Evolutionary conservation across 805 yeast species (phyloP), one percentile per base, ranked within the genome.

Genomic region (Cyberlindnera mississippiensis): DNA sequence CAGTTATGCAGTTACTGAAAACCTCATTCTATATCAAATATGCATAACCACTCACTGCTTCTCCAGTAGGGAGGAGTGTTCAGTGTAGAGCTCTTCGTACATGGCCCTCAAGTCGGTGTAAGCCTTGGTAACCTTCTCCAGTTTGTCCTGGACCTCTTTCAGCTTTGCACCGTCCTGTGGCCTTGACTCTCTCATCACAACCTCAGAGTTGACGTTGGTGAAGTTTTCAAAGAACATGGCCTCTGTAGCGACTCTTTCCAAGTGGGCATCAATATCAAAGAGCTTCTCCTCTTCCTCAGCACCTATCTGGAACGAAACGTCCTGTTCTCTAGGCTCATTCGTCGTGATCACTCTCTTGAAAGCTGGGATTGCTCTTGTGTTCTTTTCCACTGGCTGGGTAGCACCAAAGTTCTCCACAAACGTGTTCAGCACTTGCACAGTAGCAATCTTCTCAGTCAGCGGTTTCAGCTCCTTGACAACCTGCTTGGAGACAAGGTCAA

Each of bases 401-500:
- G 40, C 40, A 9, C 14, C 27, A 2, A 2, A 2, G 4, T 37
- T n/a, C 4, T 41, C 35, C 11, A 42, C 45, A 27, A 24, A 45
- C 4, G 50, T 48, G 26, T 40, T 41, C 7, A 56, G 30, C 7
- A 56, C 35, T 29, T 49, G 41, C 9, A 55, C 37, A 4, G 44
- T 47, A 9, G 59, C 44, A 31, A 57, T 49, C 14, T 38, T 42
- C 15, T 45, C 42, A 4, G 43, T 45, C 14, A 49, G 12, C 29
- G 55, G 62, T 42, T 68, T 73, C 48, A 80, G 66, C n/a, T 76
- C 72, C 55, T 76, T 80, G 20, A 77, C 66, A 14, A 80, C 77
- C 61, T 85, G 93, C 55, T 76, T 80, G 1, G 91, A 79, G 13
- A 71, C 74, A 6, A 81, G 68, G 60, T 91, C 97, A 52, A 82